Conservation (phyloP, 306 rosid species). For the Fragaria nilgerrensis region DNA sequence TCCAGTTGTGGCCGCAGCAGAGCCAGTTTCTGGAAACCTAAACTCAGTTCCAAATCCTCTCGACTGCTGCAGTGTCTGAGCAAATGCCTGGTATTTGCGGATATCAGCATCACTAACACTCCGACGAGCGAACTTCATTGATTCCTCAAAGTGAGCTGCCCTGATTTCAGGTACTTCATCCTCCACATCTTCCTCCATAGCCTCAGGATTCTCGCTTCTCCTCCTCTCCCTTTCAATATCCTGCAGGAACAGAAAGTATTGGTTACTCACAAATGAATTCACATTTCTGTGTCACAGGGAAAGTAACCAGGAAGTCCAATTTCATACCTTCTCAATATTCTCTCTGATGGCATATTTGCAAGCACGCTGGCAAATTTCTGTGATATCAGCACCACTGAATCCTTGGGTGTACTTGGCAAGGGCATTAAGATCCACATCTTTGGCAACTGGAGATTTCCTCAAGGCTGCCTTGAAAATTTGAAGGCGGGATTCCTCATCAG, state of each 20-base stretch:
- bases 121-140: constrained; percentile 95
- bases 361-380: constrained; percentile 95
- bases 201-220: constrained; percentile 85
- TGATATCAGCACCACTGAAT: constrained; percentile 95
- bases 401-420: constrained; percentile 99
- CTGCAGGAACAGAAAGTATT: constrained; percentile 30
- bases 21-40: constrained; percentile 61
- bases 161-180: constrained; percentile 88
- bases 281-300: background rate
- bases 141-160: constrained; percentile 96
- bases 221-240: constrained; percentile 91
- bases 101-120: constrained; percentile 97
- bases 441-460: constrained; percentile 88
- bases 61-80: constrained; percentile 96
- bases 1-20: constrained; percentile 31
- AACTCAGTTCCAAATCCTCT: constrained; percentile 94
- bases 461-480: constrained; percentile 87
- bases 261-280: background rate
- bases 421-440: constrained; percentile 86
- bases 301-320: background rate
- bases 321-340: constrained; percentile 87
- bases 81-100: constrained; percentile 96
- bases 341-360: constrained; percentile 97
- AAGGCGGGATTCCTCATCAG: constrained; percentile 88
- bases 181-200: constrained; percentile 91